Percentiles rank a stretch among this genome's conserved stretches.
Conservation (phyloP, 352 stramenopile species). For the Phytophthora sp. region DNA sequence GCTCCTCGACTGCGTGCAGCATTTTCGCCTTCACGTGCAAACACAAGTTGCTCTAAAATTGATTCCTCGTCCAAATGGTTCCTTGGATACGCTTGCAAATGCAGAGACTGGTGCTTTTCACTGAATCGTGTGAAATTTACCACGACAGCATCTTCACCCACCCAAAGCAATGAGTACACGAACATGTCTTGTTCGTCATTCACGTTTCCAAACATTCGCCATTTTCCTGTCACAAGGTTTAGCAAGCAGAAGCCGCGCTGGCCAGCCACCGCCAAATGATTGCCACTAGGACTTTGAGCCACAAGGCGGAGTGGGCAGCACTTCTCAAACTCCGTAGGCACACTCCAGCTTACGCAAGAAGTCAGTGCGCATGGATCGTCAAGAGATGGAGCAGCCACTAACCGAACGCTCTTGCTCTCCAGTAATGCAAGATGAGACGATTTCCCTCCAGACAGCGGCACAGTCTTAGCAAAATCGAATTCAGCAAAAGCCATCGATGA, state of each 20-base stretch:
- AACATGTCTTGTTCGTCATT: slow-evolving; percentile 82
- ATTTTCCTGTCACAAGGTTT: slow-evolving; percentile 73
- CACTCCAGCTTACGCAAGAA: slow-evolving; percentile 62
- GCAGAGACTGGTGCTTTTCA: slow-evolving; percentile 59
- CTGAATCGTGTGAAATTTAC: slow-evolving; percentile 64
- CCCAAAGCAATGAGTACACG: slow-evolving; percentile 70
- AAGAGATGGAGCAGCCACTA: slow-evolving; percentile 54
- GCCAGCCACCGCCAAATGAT: slow-evolving; percentile 74
- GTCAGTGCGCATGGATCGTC: slow-evolving; percentile 72
- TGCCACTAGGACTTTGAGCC: slow-evolving; percentile 54
- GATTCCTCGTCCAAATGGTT: slow-evolving; percentile 81
- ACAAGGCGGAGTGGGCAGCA: slow-evolving; percentile 70
- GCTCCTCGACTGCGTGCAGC: slow-evolving; percentile 15
- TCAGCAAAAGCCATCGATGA: slow-evolving; percentile 53
- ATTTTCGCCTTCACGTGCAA: slow-evolving; percentile 34
- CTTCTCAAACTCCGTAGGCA: slow-evolving; percentile 69
- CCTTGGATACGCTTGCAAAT: slow-evolving; percentile 73
- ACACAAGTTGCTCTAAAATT: slow-evolving; percentile 54
- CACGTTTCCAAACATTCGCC: slow-evolving; percentile 86
- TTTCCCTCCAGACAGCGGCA: slow-evolving; percentile 45
- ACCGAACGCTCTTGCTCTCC: slow-evolving; percentile 52
- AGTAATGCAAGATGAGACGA: slow-evolving; percentile 64
- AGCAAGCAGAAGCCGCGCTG: slow-evolving; percentile 78
- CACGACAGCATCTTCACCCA: slow-evolving; percentile 68
- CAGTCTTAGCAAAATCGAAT: slow-evolving; percentile 67